These are phyloP conservation scores for apple (Malus domestica) DNA, from an alignment of 306 rosid species.

Conservation along the genomic window DNA sequence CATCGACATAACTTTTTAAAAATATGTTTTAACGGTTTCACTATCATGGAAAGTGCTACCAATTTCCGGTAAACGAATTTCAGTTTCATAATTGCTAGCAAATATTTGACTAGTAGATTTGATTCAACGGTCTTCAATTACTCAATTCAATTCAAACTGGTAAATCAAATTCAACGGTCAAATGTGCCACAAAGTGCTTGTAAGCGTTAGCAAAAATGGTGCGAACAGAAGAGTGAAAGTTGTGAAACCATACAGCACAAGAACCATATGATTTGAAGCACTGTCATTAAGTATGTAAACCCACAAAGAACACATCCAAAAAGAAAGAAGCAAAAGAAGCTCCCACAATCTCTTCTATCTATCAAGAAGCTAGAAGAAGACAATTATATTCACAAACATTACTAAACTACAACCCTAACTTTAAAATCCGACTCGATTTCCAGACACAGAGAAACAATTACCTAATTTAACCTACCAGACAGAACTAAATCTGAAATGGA, in stretches of 20 bases:
- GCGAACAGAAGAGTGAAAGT: background rate
- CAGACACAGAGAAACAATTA: slow-evolving; percentile 9
- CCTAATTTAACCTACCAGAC: background rate
- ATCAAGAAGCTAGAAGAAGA: slow-evolving; percentile 9
- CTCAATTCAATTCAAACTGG: too few relatives aligned
- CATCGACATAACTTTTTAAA: too few relatives aligned
- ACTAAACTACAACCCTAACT: slow-evolving; percentile 22
- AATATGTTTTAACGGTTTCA: too few relatives aligned
- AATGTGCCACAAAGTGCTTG: too few relatives aligned
- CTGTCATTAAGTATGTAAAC: slow-evolving; percentile 5
- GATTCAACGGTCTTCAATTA: too few relatives aligned
- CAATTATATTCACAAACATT: slow-evolving; percentile 52
- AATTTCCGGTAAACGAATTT: too few relatives aligned
- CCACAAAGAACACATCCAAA: background rate
- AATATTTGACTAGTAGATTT: too few relatives aligned
- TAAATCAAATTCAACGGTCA: too few relatives aligned
- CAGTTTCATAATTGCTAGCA: too few relatives aligned
- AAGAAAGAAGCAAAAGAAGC: background rate
- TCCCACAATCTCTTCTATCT: background rate
- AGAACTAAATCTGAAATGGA: background rate
- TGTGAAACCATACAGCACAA: background rate
- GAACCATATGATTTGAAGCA: background rate
- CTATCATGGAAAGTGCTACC: too few relatives aligned
- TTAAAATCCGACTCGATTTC: slow-evolving; percentile 15
- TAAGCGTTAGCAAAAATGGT: too few relatives aligned